Percentiles rank a stretch among this genome's conserved stretches.
phyloP scores from a whole-genome alignment of 1,284 basidiomycete genomes.

The Erythrobasidium hasegawianum region DNA sequence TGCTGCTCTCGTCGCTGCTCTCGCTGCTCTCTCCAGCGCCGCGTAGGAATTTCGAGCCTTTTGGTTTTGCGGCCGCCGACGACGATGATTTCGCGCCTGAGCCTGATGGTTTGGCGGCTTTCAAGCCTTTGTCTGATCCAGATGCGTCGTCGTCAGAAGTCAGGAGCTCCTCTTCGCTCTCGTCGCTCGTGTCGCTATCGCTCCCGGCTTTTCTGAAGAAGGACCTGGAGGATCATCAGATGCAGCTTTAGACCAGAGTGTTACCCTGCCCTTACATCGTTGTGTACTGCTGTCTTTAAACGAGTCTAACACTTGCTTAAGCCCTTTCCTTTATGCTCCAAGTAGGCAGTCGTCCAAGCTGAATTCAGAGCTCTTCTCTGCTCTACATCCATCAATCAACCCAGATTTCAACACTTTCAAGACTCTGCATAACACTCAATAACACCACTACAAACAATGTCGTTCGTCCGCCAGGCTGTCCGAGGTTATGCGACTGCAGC shows the following conservation, averaged over 20 bases:
- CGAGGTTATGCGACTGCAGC: constrained; percentile 33
- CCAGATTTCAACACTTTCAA: too few species aligned
- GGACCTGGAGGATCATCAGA: constrained; percentile 61
- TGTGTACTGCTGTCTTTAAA: too few species aligned
- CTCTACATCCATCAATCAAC: too few species aligned
- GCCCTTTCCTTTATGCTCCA: too few species aligned
- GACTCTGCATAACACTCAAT: too few species aligned
- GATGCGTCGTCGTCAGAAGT: constrained; percentile 65
- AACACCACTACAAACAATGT: constrained; percentile 6
- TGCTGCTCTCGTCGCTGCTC: constrained; percentile 46
- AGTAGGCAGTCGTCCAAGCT: too few species aligned
- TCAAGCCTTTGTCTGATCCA: constrained; percentile 46
- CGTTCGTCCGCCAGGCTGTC: constrained; percentile 7
- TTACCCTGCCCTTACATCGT: neutral
- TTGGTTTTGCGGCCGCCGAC: neutral
- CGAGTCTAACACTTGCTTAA: too few species aligned
- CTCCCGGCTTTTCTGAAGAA: constrained; percentile 79
- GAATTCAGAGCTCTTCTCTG: too few species aligned
- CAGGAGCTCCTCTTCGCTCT: constrained; percentile 72
- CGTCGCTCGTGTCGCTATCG: constrained; percentile 70
- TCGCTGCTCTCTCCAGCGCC: constrained; percentile 12
- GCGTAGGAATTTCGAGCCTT: constrained; percentile 29
- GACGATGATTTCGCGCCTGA: too few species aligned
- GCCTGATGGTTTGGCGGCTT: constrained; percentile 5
- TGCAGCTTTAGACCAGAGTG: too few species aligned